These are phyloP conservation scores for Neofusicoccum parvum DNA, from an alignment of 2,329 filamentous ascomycete genomes.

Conservation along the genomic window DNA sequence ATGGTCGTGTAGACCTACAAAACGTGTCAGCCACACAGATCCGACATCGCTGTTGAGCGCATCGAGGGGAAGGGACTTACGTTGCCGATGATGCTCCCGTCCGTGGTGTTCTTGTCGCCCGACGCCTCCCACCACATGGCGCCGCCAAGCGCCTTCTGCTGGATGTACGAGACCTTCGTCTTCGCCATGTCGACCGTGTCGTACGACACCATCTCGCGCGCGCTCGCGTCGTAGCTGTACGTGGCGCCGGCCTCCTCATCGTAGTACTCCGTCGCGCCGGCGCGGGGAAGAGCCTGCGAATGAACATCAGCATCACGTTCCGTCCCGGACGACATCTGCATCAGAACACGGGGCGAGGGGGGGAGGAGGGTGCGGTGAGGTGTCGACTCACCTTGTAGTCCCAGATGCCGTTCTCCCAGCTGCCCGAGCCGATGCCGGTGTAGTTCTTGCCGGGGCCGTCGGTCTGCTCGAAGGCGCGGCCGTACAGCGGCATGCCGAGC, in stretches of 20 bases:
- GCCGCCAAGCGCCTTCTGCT: constrained; percentile 69
- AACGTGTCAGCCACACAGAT: background rate
- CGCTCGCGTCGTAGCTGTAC: constrained; percentile 71
- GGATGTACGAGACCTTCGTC: constrained; percentile 72
- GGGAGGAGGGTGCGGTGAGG: background rate
- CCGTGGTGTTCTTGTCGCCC: constrained; percentile 67
- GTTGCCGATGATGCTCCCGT: constrained; percentile 62
- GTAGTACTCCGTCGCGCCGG: constrained; percentile 64
- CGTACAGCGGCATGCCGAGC: constrained; percentile 90
- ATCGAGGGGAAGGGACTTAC: constrained; percentile 28
- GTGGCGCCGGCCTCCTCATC: constrained; percentile 69
- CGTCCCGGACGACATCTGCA: background rate
- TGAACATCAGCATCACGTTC: background rate
- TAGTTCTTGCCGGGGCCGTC: constrained; percentile 71
- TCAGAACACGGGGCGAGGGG: background rate
- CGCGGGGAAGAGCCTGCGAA: constrained; percentile 63
- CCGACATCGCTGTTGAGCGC: background rate
- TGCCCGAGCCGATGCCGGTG: constrained; percentile 73
- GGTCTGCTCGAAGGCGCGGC: constrained; percentile 79
- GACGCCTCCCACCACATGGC: constrained; percentile 97
- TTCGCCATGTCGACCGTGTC: constrained; percentile 67
- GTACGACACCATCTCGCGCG: constrained; percentile 74
- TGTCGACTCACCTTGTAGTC: constrained; percentile 68
- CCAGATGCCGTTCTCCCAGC: constrained; percentile 82
- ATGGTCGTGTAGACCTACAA: constrained; percentile 40